Evolutionary conservation across 2,329 filamentous ascomycete species (phyloP).

Genomic region (Diaporthe ampelina): DNA sequence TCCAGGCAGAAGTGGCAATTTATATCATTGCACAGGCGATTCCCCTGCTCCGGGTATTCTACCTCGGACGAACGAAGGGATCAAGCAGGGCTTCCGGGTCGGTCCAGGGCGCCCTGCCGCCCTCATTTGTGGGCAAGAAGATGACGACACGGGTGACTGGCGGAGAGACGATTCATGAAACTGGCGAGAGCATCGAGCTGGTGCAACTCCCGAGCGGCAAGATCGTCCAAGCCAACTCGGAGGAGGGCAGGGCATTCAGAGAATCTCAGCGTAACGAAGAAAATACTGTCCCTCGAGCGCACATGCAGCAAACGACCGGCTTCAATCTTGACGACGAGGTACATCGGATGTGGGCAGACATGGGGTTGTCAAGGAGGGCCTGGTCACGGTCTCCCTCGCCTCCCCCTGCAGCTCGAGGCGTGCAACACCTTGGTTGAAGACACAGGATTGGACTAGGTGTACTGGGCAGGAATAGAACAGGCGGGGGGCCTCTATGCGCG

Average conservation of each 20-base stretch:
- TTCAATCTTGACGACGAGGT: slow-evolving; percentile 28
- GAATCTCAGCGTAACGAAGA: not conserved
- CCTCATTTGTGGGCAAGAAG: slow-evolving; percentile 6
- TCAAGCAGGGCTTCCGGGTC: not conserved
- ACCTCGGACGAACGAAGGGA: slow-evolving; percentile 12
- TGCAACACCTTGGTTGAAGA: slow-evolving; percentile 21
- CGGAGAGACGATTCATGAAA: slow-evolving; percentile 1
- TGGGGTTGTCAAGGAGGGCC: slow-evolving; percentile 35
- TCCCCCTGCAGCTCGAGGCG: not conserved
- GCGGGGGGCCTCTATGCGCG: not conserved
- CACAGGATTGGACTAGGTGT: not conserved
- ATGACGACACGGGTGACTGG: slow-evolving; percentile 18
- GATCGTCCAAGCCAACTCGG: slow-evolving; percentile 36
- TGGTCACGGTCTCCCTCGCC: slow-evolving; percentile 37
- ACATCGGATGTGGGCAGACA: slow-evolving; percentile 35
- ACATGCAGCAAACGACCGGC: not conserved
- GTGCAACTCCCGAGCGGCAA: slow-evolving; percentile 32
- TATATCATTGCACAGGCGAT: slow-evolving; percentile 38
- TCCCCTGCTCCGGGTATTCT: slow-evolving; percentile 33
- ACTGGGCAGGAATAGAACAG: too few species aligned
- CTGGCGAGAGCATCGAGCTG: slow-evolving; percentile 30
- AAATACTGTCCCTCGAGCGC: not conserved
- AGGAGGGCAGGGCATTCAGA: slow-evolving; percentile 28
- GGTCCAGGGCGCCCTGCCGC: not conserved
- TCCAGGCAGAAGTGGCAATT: slow-evolving; percentile 37